Percentiles rank a stretch among this genome's conserved stretches.
These are phyloP conservation scores for Candida neerlandica DNA, from an alignment of 1,139 yeast species.

Conservation along the genomic window DNA sequence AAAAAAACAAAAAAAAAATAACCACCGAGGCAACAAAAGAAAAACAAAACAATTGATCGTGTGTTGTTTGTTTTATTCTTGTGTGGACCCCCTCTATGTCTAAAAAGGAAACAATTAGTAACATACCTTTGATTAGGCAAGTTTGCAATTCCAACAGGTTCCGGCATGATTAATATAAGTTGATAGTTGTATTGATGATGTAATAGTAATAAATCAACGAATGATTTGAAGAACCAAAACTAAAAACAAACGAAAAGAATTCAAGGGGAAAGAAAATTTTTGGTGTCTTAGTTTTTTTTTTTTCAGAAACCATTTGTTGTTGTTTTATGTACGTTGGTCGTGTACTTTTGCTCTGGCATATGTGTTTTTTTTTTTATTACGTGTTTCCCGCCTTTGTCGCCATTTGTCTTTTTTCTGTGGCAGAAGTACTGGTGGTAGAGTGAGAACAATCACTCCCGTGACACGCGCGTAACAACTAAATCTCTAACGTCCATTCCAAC, in stretches of 20 bases:
- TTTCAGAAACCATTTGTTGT: neutral
- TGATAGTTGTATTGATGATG: neutral
- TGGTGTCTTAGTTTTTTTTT: neutral
- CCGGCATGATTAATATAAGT: slow-evolving; percentile 33
- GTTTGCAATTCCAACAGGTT: slow-evolving; percentile 81
- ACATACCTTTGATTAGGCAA: slow-evolving; percentile 90
- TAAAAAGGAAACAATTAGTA: neutral
- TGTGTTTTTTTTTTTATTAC: neutral
- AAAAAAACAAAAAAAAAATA: neutral
- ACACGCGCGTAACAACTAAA: slow-evolving; percentile 3
- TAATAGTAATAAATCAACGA: neutral
- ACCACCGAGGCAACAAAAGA: neutral
- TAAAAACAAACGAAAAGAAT: neutral
- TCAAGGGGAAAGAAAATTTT: slow-evolving; percentile 1
- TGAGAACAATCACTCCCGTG: too few species aligned
- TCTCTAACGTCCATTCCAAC: neutral
- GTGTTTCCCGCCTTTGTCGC: neutral
- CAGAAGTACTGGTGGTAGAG: too few species aligned
- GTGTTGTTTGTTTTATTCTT: neutral
- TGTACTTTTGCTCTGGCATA: neutral
- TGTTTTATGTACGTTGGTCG: neutral
- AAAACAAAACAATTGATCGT: slow-evolving; percentile 3
- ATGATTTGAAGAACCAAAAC: neutral
- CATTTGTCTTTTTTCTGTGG: too few species aligned
- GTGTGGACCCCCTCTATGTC: neutral